Evolutionary conservation across 805 yeast genomes (phyloP).

Genomic region (Yarrowia sp.): DNA sequence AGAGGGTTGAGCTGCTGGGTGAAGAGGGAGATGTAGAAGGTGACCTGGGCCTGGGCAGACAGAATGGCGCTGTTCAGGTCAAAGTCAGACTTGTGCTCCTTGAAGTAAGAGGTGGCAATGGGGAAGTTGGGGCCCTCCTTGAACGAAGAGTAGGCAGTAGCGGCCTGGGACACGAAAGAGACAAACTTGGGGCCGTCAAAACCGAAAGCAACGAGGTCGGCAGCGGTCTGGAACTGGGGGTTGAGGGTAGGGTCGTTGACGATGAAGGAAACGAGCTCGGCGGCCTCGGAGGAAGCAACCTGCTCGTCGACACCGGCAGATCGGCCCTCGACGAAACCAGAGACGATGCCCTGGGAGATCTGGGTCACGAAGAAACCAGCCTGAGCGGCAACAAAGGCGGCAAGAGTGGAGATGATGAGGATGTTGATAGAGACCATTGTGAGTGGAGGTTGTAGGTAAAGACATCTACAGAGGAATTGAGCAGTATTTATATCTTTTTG

Average conservation of each 20-base stretch:
- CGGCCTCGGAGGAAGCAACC: constrained; percentile 44
- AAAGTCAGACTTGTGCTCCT: constrained; percentile 43
- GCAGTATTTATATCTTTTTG: not conserved
- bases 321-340: constrained; percentile 35
- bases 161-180: constrained; percentile 40
- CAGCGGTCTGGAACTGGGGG: constrained; percentile 40
- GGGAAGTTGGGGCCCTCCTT: constrained; percentile 43
- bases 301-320: constrained; percentile 40
- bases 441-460: not conserved
- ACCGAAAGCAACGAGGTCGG: constrained; percentile 12
- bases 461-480: not conserved
- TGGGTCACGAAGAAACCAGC: constrained; percentile 31
- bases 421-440: constrained; percentile 46
- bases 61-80: constrained; percentile 45
- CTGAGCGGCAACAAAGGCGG: constrained; percentile 38
- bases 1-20: constrained; percentile 39
- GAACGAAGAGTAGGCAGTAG: constrained; percentile 41
- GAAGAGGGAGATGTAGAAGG: constrained; percentile 38
- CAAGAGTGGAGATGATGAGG: constrained; percentile 42
- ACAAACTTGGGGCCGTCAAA: constrained; percentile 37
- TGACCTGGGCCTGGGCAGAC: constrained; percentile 39
- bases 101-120: constrained; percentile 42
- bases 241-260: constrained; percentile 41
- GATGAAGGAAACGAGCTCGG: constrained; percentile 41
- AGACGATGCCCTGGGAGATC: constrained; percentile 33